Base-by-base conservation (phyloP, 768 basidiomycete species). In the Filobasidium floriforme region DNA sequence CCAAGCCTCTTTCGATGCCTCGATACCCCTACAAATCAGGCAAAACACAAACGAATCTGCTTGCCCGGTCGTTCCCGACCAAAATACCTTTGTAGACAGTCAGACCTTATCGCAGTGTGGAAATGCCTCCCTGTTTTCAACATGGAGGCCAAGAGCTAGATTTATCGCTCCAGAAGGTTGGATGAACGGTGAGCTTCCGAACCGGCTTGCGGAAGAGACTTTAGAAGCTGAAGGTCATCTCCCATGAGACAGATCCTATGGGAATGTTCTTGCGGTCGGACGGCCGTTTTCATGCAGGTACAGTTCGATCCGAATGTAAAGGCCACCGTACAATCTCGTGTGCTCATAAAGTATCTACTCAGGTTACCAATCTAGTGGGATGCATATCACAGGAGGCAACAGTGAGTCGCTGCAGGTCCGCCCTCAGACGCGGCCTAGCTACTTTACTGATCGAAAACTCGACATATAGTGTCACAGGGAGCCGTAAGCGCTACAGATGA, bases 151-250 rank as follows among this genome's bases (percentile, higher is more conserved):
- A 18, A 51, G 24, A 24, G 12, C 46, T 24, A 51, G 46, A 12
- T 51, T 51, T 12, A 51, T 51, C 46, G 46, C 46, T 51, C 46
- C 46, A 19, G 46, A 51, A 51, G 46, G 46, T 3, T 51, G 46
- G 46, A 51, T 51, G 46, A 51, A 51, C 12, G 46, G 46, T 51
- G 6, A 12, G 46, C 3, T 51, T 19, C 12, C 24, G 18, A 51
- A 12, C 46, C 12, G 46, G 3, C 6, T 24, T 12, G 46, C 6
- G 46, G 12, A 12, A 6, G 18, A 24, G 12, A 24, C 3, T 19
- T n/a, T 6, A 12, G 46, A 24, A 51, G 24, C 12, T 51, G 46
- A 51, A 18, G 12, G 4, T 24, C 12, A 12, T 6, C 46, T 51
- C 12, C 12, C 4, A 6, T 51, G 19, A 3, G 18, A 18, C 3